Percentiles rank a stretch among this genome's conserved stretches.
These are phyloP conservation scores for Daldinia eschscholtzii DNA, from an alignment of 2,329 filamentous ascomycete species.

Conservation along the genomic window DNA sequence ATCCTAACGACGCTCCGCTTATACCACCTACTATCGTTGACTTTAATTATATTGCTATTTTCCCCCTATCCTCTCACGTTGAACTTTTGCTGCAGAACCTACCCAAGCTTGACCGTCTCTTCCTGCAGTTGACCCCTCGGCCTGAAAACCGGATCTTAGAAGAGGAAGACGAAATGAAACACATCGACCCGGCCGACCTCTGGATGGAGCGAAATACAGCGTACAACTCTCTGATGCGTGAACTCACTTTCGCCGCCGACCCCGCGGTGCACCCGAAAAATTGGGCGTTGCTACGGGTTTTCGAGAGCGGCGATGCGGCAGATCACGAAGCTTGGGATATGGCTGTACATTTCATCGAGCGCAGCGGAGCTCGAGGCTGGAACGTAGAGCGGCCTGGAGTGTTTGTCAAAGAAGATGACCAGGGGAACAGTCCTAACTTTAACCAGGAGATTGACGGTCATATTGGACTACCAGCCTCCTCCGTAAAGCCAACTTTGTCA, in stretches of 20 bases:
- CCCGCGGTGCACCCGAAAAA: slow-evolving; percentile 44
- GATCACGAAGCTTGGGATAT: slow-evolving; percentile 62
- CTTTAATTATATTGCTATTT: slow-evolving; percentile 74
- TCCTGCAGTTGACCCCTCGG: slow-evolving; percentile 61
- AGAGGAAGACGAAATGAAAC: slow-evolving; percentile 55
- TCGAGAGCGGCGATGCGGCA: slow-evolving; percentile 64
- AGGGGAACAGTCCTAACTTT: slow-evolving; percentile 28
- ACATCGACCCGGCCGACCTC: slow-evolving; percentile 58
- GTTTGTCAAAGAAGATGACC: slow-evolving; percentile 54
- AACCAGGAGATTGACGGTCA: slow-evolving; percentile 41
- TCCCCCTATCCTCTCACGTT: slow-evolving; percentile 74
- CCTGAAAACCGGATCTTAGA: slow-evolving; percentile 54
- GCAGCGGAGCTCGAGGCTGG: slow-evolving; percentile 57
- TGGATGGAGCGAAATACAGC: slow-evolving; percentile 68
- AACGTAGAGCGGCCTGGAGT: slow-evolving; percentile 59
- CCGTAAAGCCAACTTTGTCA: slow-evolving; percentile 33
- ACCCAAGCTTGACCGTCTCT: slow-evolving; percentile 65
- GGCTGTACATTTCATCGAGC: slow-evolving; percentile 55
- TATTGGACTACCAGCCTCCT: slow-evolving; percentile 1
- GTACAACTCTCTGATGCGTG: slow-evolving; percentile 61
- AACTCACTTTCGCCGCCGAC: slow-evolving; percentile 49
- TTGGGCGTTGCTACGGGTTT: slow-evolving; percentile 60
- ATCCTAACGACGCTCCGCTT: slow-evolving; percentile 54
- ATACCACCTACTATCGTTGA: slow-evolving; percentile 60
- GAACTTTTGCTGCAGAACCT: slow-evolving; percentile 62